These are phyloP conservation scores for Coriolopsis trogii DNA, from an alignment of 1,284 basidiomycete genomes.

Conservation along the genomic window DNA sequence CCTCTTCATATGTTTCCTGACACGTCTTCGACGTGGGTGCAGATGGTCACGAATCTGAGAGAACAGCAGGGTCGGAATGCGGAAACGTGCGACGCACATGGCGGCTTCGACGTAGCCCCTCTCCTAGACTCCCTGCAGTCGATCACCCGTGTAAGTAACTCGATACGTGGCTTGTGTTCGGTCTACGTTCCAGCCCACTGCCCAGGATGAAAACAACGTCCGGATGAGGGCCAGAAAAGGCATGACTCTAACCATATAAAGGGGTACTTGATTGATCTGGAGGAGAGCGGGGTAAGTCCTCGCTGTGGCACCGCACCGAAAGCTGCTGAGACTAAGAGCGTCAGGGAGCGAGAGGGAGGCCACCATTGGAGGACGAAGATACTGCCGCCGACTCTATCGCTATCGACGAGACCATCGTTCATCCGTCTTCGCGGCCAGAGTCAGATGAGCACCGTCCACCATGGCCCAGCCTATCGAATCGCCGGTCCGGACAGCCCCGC, in stretches of 20 bases:
- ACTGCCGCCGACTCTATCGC: constrained; percentile 10
- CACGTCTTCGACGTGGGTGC: neutral
- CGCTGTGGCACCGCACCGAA: too few relatives aligned
- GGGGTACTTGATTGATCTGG: neutral
- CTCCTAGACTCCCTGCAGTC: too few relatives aligned
- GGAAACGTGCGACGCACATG: constrained; percentile 2
- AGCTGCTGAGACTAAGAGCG: constrained; percentile 1
- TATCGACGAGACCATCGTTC: constrained; percentile 15
- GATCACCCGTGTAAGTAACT: too few relatives aligned
- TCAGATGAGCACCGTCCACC: constrained; percentile 24
- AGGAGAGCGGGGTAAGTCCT: too few relatives aligned
- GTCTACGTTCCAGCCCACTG: neutral
- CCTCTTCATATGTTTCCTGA: neutral
- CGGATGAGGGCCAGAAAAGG: neutral
- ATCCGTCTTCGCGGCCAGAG: constrained; percentile 7
- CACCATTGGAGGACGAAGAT: neutral
- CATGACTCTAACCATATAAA: constrained; percentile 9
- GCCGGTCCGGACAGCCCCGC: constrained; percentile 25
- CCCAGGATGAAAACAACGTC: neutral
- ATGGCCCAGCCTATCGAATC: constrained; percentile 13
- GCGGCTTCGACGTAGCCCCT: neutral
- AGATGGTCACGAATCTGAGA: constrained; percentile 2
- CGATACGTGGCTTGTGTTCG: too few relatives aligned
- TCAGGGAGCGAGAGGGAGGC: neutral
- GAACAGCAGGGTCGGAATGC: neutral